Evolutionary conservation across 1,284 basidiomycete species (phyloP).

Genomic region (Malassezia arunalokei): DNA sequence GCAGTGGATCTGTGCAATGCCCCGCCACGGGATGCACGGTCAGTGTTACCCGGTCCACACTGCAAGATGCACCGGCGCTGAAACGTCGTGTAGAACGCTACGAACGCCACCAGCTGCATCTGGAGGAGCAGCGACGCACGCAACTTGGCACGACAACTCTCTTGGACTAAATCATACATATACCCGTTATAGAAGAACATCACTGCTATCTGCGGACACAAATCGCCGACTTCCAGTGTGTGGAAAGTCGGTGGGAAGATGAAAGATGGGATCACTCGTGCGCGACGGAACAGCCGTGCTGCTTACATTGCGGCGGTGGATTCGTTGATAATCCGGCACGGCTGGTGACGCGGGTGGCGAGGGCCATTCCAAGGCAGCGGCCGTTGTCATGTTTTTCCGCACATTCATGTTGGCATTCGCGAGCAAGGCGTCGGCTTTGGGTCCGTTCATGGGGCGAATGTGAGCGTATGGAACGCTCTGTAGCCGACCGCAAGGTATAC

Average conservation of each 20-base stretch:
- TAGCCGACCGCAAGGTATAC: neutral
- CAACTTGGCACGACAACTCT: conserved; percentile 1
- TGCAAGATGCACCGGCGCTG: conserved; percentile 7
- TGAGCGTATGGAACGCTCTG: neutral
- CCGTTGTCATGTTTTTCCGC: neutral
- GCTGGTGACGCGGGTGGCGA: neutral
- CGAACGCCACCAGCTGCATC: conserved; percentile 5
- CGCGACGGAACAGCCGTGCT: neutral
- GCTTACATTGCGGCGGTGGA: conserved; percentile 1
- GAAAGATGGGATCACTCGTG: neutral
- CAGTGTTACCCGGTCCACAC: neutral
- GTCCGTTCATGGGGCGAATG: conserved; percentile 6
- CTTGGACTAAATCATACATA: conserved; percentile 4
- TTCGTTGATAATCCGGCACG: neutral
- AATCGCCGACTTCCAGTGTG: neutral
- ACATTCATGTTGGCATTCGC: neutral
- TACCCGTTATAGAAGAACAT: neutral
- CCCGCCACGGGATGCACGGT: conserved; percentile 11
- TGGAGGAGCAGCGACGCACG: conserved; percentile 6
- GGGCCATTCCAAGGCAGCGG: neutral
- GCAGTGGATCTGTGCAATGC: neutral
- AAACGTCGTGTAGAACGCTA: conserved; percentile 13
- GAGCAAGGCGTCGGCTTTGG: conserved; percentile 3
- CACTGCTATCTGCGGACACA: neutral
- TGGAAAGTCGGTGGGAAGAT: neutral